These are phyloP conservation scores for Pythium angustatum DNA, from an alignment of 352 stramenopile genomes.

Conservation along the genomic window DNA sequence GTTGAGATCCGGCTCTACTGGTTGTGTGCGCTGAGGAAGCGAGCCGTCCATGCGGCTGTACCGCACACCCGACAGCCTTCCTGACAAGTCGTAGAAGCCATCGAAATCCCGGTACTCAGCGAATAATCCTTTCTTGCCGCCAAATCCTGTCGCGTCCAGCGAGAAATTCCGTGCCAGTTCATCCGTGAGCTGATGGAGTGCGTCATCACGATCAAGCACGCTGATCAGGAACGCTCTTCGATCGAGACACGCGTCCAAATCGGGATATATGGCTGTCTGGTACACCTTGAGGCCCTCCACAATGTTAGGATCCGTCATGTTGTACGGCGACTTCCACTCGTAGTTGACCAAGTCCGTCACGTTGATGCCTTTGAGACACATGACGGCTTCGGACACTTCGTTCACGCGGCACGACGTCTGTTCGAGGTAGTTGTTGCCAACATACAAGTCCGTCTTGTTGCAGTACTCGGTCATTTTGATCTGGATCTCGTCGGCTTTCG, in stretches of 20 bases:
- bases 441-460: background rate
- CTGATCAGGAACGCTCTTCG: slow-evolving; percentile 14
- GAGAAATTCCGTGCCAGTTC: slow-evolving; percentile 26
- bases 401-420: slow-evolving; percentile 19
- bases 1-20: slow-evolving; percentile 21
- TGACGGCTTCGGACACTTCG: slow-evolving; percentile 23
- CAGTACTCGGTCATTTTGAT: slow-evolving; percentile 12
- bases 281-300: slow-evolving; percentile 11
- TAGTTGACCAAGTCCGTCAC: slow-evolving; percentile 27
- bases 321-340: slow-evolving; percentile 21
- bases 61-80: slow-evolving; percentile 21
- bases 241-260: slow-evolving; percentile 24
- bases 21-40: slow-evolving; percentile 22
- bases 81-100: slow-evolving; percentile 29
- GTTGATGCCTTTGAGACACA: slow-evolving; percentile 32
- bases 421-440: slow-evolving; percentile 23
- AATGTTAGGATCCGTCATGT: slow-evolving; percentile 22
- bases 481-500: slow-evolving; percentile 14
- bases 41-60: slow-evolving; percentile 26
- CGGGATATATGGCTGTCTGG: slow-evolving; percentile 18
- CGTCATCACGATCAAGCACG: slow-evolving; percentile 17
- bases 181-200: slow-evolving; percentile 11
- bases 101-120: slow-evolving; percentile 14
- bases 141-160: slow-evolving; percentile 19
- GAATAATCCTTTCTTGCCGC: slow-evolving; percentile 24